Evolutionary conservation across 139 green algal species (phyloP), one percentile per base, ranked within the genome.

Genomic region (Desmodesmus armatus): DNA sequence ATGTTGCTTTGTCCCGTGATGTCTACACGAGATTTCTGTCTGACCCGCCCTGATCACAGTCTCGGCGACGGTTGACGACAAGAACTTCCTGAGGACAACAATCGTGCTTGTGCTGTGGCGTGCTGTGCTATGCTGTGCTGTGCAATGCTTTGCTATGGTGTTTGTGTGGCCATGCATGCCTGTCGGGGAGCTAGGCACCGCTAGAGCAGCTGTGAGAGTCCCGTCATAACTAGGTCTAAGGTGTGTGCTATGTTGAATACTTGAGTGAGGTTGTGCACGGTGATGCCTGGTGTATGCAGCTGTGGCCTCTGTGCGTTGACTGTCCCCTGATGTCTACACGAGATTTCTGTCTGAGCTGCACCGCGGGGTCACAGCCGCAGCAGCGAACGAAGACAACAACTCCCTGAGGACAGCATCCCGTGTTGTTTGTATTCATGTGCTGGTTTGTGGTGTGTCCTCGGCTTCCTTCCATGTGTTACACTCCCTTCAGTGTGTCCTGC

Each of bases 21-120:
- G 33, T 80, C 76, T 82, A 82, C 76, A 82, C 55, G 76, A 82
- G 76, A 82, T 82, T 82, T 82, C 76, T 82, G 76, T 82, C 76
- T 72, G 76, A 82, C 27, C 33, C 31, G 37, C 23, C 76, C 55
- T 72, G 53, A 65, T 73, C 55, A 82, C 76, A 73, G 76, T 79
- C 55, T 19, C 35, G 55, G 7, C 47, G 63, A 23, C 9, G 39
- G 21, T 17, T 47, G 76, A 82, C 33, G 76, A 82, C 55, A 82
- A 72, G 6, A 7, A 73, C 31, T 51, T 1, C 25, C 76, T 82
- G 76, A 82, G 76, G 76, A 82, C 76, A 63, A 55, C 47, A 55
- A 7, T 7, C 47, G n/a, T n/a, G n/a, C n/a, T 67, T 67, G 58
- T 1, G 21, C 58, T 35, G 7, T 9, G 7, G 58, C 31, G 23